Percentiles rank a stretch among this genome's conserved stretches.
phyloP scores from a whole-genome alignment of 2,329 filamentous ascomycete species.

The Delphinella strobiligena region DNA sequence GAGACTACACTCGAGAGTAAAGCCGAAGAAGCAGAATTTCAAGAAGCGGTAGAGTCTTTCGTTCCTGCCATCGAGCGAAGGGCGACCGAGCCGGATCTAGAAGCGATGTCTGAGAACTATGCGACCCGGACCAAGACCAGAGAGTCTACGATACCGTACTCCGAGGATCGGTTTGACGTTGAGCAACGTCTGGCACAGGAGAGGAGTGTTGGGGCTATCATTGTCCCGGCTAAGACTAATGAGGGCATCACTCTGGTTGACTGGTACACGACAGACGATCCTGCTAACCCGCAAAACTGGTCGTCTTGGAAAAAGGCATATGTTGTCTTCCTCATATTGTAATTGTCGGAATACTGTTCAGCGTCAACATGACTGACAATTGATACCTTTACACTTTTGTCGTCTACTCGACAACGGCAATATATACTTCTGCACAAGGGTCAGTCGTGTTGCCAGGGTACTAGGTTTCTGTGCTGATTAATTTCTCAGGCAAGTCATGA shows the following conservation, averaged over 20 bases:
- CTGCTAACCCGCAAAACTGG: slow-evolving; percentile 46
- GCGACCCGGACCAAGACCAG: background rate
- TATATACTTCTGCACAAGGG: slow-evolving; percentile 34
- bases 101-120: background rate
- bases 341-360: background rate
- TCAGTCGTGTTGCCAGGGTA: background rate
- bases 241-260: slow-evolving; percentile 42
- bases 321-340: slow-evolving; percentile 25
- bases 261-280: slow-evolving; percentile 41
- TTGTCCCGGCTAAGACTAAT: background rate
- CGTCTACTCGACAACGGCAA: slow-evolving; percentile 28
- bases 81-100: background rate
- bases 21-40: background rate
- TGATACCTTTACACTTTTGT: slow-evolving; percentile 23
- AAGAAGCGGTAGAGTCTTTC: too few species aligned
- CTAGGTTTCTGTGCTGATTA: background rate
- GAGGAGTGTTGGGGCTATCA: background rate
- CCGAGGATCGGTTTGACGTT: background rate
- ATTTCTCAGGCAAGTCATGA: slow-evolving; percentile 31
- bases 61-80: background rate
- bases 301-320: slow-evolving; percentile 28
- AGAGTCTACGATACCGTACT: background rate
- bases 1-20: background rate
- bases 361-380: background rate
- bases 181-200: background rate